Percentiles rank a stretch among this genome's conserved stretches.
Conservation (phyloP, 495 filamentous ascomycete species). For the Trichoderma erinaceum region DNA sequence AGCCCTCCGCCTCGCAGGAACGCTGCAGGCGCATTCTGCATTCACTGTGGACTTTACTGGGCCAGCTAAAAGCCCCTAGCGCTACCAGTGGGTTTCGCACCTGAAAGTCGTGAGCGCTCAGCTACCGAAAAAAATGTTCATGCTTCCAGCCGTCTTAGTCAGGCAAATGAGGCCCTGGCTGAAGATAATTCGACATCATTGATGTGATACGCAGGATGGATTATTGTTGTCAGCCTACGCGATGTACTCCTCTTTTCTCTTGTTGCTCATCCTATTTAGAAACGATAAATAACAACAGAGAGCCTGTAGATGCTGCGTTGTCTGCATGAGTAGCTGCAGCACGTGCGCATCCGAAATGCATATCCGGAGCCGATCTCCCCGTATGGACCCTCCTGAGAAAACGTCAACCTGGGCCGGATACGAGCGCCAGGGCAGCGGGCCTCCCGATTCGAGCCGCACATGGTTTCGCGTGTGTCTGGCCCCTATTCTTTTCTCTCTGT, state of each 20-base stretch:
- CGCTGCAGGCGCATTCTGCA: not conserved
- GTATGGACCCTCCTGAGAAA: not conserved
- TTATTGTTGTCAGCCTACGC: too few species aligned
- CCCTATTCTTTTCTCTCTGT: not conserved
- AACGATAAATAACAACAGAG: too few species aligned
- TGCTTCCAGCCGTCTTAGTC: too few species aligned
- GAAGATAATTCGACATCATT: too few species aligned
- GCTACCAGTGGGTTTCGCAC: not conserved
- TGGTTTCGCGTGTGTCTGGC: not conserved
- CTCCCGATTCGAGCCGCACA: slow-evolving; percentile 10
- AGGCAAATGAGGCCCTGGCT: too few species aligned
- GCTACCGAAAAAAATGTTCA: too few species aligned
- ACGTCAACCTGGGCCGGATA: slow-evolving; percentile 10
- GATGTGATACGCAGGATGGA: too few species aligned
- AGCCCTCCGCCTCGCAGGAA: slow-evolving; percentile 14
- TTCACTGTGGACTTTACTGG: not conserved
- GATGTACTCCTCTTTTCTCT: too few species aligned
- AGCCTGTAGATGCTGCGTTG: not conserved
- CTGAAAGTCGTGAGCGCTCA: not conserved
- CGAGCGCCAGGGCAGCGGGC: slow-evolving; percentile 8
- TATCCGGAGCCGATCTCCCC: slow-evolving; percentile 12
- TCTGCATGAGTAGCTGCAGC: slow-evolving; percentile 12
- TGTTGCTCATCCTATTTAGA: too few species aligned
- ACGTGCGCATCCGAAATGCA: not conserved
- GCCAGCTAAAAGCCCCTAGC: slow-evolving; percentile 1